Evolutionary conservation across 1,139 yeast genomes (phyloP), one percentile per base, ranked within the genome.

Genomic region (Yamadazyma dendronema): DNA sequence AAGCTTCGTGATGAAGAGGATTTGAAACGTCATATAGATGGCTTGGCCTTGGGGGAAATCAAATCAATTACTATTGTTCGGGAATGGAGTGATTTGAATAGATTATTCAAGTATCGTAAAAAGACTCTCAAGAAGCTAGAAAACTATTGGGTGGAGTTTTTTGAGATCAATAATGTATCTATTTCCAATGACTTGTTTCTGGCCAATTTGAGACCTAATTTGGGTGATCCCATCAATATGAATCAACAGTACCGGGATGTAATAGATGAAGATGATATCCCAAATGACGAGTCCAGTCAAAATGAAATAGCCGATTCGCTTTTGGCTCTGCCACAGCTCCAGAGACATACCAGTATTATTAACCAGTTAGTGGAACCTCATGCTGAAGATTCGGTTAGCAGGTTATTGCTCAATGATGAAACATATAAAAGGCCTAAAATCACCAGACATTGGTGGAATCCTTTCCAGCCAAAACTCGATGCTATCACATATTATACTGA

Each of bases 21-120:
- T 11, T 64, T 92, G 48, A 81, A 77, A 41, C 73, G 79, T 31
- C 92, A 87, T 53, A 82, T 92, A 25, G 94, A 87, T 47, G 72
- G 75, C 13, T 65, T 90, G 31, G 83, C 84, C 17, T 83, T 90
- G 31, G 97, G 96, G 2, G 80, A 77, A 42, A 95, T 90, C 1
- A 77, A 84, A 22, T 72, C 83, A 0, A 74, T 90, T 9, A 81
- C 84, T 3, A 77, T 92, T 6, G 94, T 96, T 44, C 70, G 88
- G 41, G 90, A 90, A 55, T 92, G 97, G 97, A 76, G 75, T 11
- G 74, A 72, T 21, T 65, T 92, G 39, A 88, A 88, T 48, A 55
- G 61, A 28, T 62, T 92, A 22, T 84, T 84, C 57, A 75, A 73
- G 36, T 66, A 76, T 41, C 70, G 97, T 28, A 67, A 70, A 30